phyloP scores from a whole-genome alignment of 1,139 yeast species.

The Petasospora rhodanensis region DNA sequence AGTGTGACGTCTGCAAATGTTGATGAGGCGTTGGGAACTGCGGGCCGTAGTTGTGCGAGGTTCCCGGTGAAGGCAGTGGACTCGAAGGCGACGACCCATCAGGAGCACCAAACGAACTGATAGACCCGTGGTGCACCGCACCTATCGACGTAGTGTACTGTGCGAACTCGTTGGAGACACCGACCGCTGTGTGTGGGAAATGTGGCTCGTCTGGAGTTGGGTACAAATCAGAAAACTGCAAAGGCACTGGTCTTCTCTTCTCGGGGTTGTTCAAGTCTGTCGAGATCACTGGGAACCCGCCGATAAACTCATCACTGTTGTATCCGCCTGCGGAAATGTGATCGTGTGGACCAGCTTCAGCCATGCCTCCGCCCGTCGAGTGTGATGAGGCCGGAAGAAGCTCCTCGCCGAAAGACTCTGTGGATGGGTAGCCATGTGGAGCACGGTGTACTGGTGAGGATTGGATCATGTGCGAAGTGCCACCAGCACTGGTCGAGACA shows the following conservation, averaged over 20 bases:
- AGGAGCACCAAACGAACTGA: neutral
- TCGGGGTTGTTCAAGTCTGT: slow-evolving; percentile 13
- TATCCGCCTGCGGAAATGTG: slow-evolving; percentile 1
- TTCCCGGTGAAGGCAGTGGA: slow-evolving; percentile 6
- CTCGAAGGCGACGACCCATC: slow-evolving; percentile 9
- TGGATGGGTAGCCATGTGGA: too few species aligned
- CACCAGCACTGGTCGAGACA: too few species aligned
- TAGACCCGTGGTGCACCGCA: neutral
- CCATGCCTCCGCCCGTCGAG: too few species aligned
- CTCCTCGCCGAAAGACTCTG: too few species aligned
- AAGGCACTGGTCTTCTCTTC: slow-evolving; percentile 8
- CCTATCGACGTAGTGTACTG: slow-evolving; percentile 9
- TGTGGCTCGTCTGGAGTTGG: slow-evolving; percentile 12
- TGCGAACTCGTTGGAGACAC: slow-evolving; percentile 5
- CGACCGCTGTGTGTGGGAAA: slow-evolving; percentile 6
- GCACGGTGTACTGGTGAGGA: too few species aligned
- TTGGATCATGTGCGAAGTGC: too few species aligned
- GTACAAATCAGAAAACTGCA: slow-evolving; percentile 6
- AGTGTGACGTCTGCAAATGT: too few species aligned
- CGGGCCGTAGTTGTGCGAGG: too few species aligned
- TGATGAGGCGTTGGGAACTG: too few species aligned
- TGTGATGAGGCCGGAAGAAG: too few species aligned
- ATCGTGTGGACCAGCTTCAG: neutral
- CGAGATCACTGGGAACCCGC: slow-evolving; percentile 18
- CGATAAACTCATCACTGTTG: slow-evolving; percentile 11